These are phyloP conservation scores for Chernovozyma aurita DNA, from an alignment of 1,139 yeast genomes.

Conservation along the genomic window DNA sequence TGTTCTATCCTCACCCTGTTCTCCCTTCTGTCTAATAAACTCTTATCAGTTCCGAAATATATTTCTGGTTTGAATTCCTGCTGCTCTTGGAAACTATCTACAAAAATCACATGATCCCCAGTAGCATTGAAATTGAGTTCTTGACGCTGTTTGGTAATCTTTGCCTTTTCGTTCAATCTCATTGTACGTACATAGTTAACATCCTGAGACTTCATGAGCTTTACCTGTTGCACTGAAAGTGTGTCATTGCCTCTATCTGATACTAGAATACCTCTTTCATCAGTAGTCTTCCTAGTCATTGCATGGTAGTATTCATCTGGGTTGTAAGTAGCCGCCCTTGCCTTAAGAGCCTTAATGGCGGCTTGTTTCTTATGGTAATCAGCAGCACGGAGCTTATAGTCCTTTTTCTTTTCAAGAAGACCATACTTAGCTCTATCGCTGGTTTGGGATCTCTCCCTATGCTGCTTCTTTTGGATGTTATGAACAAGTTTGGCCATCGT, in stretches of 20 bases:
- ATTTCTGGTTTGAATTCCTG: conserved; percentile 57
- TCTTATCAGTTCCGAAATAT: conserved; percentile 66
- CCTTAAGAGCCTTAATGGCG: conserved; percentile 69
- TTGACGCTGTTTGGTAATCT: conserved; percentile 59
- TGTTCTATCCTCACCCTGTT: conserved; percentile 68
- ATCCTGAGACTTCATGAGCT: conserved; percentile 85
- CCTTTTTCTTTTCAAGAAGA: conserved; percentile 90
- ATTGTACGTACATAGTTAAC: conserved; percentile 77
- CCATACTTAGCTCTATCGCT: conserved; percentile 70
- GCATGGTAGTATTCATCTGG: conserved; percentile 98
- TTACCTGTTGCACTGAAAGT: conserved; percentile 69
- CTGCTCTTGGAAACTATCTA: conserved; percentile 56
- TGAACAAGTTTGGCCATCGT: conserved; percentile 77
- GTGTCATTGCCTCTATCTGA: conserved; percentile 64
- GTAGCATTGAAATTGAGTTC: conserved; percentile 48
- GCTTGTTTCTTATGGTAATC: conserved; percentile 89
- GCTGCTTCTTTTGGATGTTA: conserved; percentile 92
- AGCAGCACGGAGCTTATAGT: conserved; percentile 81
- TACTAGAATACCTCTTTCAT: conserved; percentile 59
- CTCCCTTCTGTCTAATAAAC: conserved; percentile 59
- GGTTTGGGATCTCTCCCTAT: conserved; percentile 88
- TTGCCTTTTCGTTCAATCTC: conserved; percentile 62
- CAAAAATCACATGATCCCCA: conserved; percentile 84
- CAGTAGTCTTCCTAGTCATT: conserved; percentile 71
- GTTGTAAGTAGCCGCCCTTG: conserved; percentile 69